A percentile compares a stretch with the other conserved stretches of the same genome.
These are phyloP conservation scores for Dunaliella sp. DNA, from an alignment of 139 green algal species.

Conservation along the genomic window DNA sequence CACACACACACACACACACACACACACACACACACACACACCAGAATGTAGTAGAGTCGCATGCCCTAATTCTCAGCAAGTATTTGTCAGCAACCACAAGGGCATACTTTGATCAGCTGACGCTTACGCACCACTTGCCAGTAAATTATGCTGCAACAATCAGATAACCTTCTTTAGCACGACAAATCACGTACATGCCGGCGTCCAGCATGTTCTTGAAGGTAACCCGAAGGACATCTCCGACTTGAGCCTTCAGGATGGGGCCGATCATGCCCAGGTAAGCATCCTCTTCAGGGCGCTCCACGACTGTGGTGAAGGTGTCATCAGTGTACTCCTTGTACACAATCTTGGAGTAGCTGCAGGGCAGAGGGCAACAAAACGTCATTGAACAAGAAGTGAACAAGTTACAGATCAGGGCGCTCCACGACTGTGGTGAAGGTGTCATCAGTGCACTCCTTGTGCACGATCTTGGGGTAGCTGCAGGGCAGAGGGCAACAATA, in stretches of 20 bases:
- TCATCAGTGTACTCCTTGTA: slow-evolving; percentile 72
- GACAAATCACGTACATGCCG: not conserved
- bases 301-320: slow-evolving; percentile 52
- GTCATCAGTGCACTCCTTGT: slow-evolving; percentile 68
- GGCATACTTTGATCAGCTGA: too few species aligned
- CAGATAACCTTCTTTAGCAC: too few species aligned
- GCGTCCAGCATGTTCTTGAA: not conserved
- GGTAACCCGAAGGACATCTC: not conserved
- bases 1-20: too few species aligned
- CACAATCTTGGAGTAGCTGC: slow-evolving; percentile 51
- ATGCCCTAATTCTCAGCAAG: too few species aligned
- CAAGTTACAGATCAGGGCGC: too few species aligned
- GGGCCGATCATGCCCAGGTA: slow-evolving; percentile 72
- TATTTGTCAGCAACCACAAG: too few species aligned
- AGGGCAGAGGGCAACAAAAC: not conserved
- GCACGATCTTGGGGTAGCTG: slow-evolving; percentile 56
- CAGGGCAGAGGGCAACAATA: not conserved
- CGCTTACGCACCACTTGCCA: too few species aligned
- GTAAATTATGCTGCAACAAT: too few species aligned
- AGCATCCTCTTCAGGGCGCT: slow-evolving; percentile 30
- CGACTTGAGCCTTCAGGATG: slow-evolving; percentile 27
- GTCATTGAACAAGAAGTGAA: too few species aligned
- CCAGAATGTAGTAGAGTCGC: too few species aligned
- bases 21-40: too few species aligned
- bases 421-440: slow-evolving; percentile 52